Evolutionary conservation across 2,329 filamentous ascomycete genomes (phyloP).

Genomic region (Colletotrichum tabaci): DNA sequence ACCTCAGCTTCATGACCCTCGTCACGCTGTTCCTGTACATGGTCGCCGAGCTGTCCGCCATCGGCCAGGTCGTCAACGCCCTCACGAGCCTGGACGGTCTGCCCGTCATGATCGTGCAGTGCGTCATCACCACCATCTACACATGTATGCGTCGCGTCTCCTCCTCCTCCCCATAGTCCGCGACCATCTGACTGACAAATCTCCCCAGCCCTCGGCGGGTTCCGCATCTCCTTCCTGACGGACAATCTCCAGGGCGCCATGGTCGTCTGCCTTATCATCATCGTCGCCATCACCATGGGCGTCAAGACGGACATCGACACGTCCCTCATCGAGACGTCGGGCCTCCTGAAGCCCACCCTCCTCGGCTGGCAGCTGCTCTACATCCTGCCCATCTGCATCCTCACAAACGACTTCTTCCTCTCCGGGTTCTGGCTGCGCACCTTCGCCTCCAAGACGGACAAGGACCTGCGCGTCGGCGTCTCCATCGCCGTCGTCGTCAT

Average conservation of each 20-base stretch:
- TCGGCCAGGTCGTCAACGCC: constrained; percentile 83
- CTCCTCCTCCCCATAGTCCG: background rate
- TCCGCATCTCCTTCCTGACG: constrained; percentile 87
- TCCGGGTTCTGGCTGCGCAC: constrained; percentile 89
- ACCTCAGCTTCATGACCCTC: constrained; percentile 83
- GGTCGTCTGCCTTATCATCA: constrained; percentile 81
- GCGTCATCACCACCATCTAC: constrained; percentile 84
- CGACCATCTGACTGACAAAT: constrained; percentile 27
- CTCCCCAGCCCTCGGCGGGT: constrained; percentile 80
- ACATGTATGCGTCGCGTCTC: constrained; percentile 70
- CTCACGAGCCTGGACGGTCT: constrained; percentile 83
- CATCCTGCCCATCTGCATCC: constrained; percentile 84
- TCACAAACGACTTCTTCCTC: constrained; percentile 91
- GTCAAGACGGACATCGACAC: constrained; percentile 81
- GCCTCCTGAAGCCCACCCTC: constrained; percentile 76
- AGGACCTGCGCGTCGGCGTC: constrained; percentile 82
- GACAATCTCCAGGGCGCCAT: constrained; percentile 86
- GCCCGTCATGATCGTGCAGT: constrained; percentile 83
- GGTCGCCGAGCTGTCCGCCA: constrained; percentile 85
- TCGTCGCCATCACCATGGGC: constrained; percentile 84
- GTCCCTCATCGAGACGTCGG: constrained; percentile 77
- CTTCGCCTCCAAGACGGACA: constrained; percentile 85
- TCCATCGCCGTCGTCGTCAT: constrained; percentile 77
- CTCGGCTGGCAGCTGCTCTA: constrained; percentile 90
- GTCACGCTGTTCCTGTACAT: constrained; percentile 90